Conservation (phyloP, 129 eudicot species). For the Helichrysum umbraculigerum region DNA sequence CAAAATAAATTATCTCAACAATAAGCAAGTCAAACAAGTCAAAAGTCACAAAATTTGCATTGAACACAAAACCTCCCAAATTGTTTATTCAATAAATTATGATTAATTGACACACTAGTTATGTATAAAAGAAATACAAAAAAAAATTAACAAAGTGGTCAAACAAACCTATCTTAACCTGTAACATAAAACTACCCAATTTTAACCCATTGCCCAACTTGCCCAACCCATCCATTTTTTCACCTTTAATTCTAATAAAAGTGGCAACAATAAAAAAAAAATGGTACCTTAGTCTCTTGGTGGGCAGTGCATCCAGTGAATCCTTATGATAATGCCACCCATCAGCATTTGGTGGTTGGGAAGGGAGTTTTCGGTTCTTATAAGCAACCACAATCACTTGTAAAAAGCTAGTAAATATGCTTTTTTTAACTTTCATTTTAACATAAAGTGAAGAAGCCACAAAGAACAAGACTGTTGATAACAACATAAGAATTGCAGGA, state of each 20-base stretch:
- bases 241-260: slow-evolving; percentile 1
- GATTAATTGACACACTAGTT: not conserved
- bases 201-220: not conserved
- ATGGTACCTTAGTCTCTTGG: slow-evolving; percentile 36
- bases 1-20: not conserved
- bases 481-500: slow-evolving; percentile 71
- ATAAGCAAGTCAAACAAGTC: not conserved
- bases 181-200: no score
- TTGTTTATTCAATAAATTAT: no score
- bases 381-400: slow-evolving; percentile 45
- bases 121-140: not conserved
- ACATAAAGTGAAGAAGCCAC: slow-evolving; percentile 66
- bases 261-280: not conserved
- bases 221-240: not conserved
- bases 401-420: slow-evolving; percentile 40
- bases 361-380: slow-evolving; percentile 41
- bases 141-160: not conserved
- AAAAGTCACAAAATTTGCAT: not conserved
- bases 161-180: not conserved
- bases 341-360: slow-evolving; percentile 32
- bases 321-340: slow-evolving; percentile 35
- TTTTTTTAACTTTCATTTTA: slow-evolving; percentile 48
- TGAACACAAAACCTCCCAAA: not conserved
- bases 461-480: slow-evolving; percentile 60
- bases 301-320: slow-evolving; percentile 25